Conservation (phyloP, 371 early-diverging fungal genomes). For the Batkoa obscura region DNA sequence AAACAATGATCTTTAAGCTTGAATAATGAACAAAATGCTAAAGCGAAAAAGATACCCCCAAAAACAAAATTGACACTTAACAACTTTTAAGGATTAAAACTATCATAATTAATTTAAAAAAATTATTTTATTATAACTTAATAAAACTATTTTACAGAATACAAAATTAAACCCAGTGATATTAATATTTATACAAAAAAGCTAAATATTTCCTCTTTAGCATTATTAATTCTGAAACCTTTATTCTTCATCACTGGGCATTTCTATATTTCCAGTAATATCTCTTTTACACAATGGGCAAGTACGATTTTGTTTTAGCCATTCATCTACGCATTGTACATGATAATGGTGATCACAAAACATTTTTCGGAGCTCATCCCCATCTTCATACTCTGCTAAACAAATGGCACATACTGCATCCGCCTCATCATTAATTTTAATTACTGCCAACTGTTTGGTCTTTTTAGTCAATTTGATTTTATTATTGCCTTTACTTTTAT, state of each 20-base stretch:
- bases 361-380: constrained; percentile 31
- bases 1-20: no score
- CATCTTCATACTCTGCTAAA: constrained; percentile 37
- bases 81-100: no score
- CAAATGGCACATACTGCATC: constrained; percentile 42
- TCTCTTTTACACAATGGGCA: constrained; percentile 21
- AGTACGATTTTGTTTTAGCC: constrained; percentile 27
- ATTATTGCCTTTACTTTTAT: background rate
- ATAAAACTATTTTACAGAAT: background rate
- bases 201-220: background rate
- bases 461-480: background rate
- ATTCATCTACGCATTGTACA: constrained; percentile 63
- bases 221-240: background rate
- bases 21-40: no score
- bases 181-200: background rate
- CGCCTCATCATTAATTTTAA: constrained; percentile 8
- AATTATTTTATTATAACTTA: no score
- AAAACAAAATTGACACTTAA: no score
- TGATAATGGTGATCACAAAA: constrained; percentile 70
- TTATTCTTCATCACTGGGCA: background rate
- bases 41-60: no score
- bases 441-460: background rate
- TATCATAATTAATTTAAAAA: no score
- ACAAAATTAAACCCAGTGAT: background rate
- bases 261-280: constrained; percentile 3